phyloP scores from a whole-genome alignment of 768 basidiomycete species.

The Termitomyces eurrhizus region DNA sequence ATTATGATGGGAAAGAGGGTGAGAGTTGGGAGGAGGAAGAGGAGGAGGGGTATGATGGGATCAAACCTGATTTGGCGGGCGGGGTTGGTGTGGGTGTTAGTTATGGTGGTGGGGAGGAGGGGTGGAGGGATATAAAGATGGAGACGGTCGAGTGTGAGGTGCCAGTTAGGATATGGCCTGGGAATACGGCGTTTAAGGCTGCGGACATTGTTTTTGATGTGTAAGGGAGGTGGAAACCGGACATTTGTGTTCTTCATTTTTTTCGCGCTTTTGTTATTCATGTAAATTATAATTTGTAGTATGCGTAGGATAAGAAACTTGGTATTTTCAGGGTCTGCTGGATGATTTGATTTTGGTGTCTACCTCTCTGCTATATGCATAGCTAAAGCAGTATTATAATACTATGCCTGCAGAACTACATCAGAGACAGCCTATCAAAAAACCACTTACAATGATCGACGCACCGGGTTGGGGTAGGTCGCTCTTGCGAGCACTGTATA shows the following conservation, averaged over 20 bases:
- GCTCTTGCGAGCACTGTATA: too few species aligned
- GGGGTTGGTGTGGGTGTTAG: conserved; percentile 51
- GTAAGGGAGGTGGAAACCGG: background rate
- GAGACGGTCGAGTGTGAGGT: conserved; percentile 97
- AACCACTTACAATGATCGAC: too few species aligned
- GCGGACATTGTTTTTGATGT: conserved; percentile 77
- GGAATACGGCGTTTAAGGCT: conserved; percentile 83
- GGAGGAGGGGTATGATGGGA: conserved; percentile 42
- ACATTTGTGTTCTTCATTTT: background rate
- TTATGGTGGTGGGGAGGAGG: conserved; percentile 51
- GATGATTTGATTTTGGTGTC: too few species aligned
- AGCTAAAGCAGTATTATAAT: too few species aligned
- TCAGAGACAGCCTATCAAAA: too few species aligned
- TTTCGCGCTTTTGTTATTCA: background rate
- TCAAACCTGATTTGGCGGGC: conserved; percentile 41
- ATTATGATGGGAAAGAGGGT: conserved; percentile 47
- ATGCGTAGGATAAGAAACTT: background rate
- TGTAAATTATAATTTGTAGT: background rate
- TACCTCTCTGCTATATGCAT: too few species aligned
- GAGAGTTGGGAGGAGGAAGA: conserved; percentile 51
- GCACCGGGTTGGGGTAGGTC: too few species aligned
- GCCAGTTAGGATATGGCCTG: conserved; percentile 83
- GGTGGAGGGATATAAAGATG: conserved; percentile 62
- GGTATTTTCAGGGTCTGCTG: background rate
- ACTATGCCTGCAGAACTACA: too few species aligned